Percentiles rank a stretch among this genome's conserved stretches.
phyloP scores from a whole-genome alignment of 139 green algal species.

The Pseudopediastrum boryanum region DNA sequence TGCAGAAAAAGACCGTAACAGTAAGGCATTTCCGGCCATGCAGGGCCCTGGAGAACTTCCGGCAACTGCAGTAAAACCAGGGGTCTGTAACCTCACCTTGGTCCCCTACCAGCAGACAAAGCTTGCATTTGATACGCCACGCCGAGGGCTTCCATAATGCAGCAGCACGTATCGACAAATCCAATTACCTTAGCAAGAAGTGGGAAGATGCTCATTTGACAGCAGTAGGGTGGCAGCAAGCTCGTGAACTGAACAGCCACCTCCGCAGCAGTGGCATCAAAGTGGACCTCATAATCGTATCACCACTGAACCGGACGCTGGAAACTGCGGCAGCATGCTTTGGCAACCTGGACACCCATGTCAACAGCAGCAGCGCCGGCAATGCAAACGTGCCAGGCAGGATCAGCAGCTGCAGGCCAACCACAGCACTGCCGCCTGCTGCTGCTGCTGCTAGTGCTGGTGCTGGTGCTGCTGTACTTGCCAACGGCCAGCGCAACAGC shows the following conservation, averaged over 20 bases:
- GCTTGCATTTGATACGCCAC: conserved; percentile 57
- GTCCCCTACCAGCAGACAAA: conserved; percentile 30
- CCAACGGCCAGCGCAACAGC: too few relatives aligned
- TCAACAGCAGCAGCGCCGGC: conserved; percentile 10
- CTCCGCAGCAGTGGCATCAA: conserved; percentile 21
- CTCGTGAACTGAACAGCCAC: background rate
- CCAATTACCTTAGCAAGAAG: conserved; percentile 33
- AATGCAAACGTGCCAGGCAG: too few relatives aligned
- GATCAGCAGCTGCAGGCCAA: too few relatives aligned
- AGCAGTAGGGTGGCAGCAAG: conserved; percentile 34
- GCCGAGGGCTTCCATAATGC: conserved; percentile 60
- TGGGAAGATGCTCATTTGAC: conserved; percentile 43
- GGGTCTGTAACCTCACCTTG: background rate
- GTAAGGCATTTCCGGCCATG: background rate
- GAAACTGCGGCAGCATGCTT: conserved; percentile 54
- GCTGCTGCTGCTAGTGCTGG: too few relatives aligned
- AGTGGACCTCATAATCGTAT: conserved; percentile 54
- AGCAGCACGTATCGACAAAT: conserved; percentile 40
- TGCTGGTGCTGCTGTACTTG: too few relatives aligned
- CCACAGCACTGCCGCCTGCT: too few relatives aligned
- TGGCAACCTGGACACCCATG: background rate
- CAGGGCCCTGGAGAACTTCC: background rate
- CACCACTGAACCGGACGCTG: conserved; percentile 54
- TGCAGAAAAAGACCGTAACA: background rate
- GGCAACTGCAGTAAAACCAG: background rate